phyloP scores from a whole-genome alignment of 495 filamentous ascomycete species.

The Daldinia concentrica region DNA sequence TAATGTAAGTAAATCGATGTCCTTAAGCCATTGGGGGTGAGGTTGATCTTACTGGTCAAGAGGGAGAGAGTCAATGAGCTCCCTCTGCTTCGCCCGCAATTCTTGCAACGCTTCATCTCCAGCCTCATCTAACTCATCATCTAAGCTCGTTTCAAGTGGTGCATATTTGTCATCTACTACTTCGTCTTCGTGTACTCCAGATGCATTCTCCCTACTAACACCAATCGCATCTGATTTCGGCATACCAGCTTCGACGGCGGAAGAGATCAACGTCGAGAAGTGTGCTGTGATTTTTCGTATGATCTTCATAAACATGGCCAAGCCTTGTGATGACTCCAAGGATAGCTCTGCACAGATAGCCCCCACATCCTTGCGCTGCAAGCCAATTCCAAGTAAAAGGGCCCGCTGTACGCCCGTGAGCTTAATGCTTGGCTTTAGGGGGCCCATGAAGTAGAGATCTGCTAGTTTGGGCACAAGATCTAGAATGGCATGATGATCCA shows the following conservation, averaged over 20 bases:
- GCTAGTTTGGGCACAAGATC: slow-evolving; percentile 89
- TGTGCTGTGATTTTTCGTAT: slow-evolving; percentile 83
- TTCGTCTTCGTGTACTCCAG: slow-evolving; percentile 67
- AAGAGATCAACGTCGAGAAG: slow-evolving; percentile 78
- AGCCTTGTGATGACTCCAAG: slow-evolving; percentile 77
- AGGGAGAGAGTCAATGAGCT: slow-evolving; percentile 87
- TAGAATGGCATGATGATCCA: slow-evolving; percentile 97
- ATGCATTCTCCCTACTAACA: slow-evolving; percentile 64
- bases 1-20: slow-evolving; percentile 42
- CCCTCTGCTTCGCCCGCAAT: slow-evolving; percentile 76
- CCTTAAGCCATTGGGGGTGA: slow-evolving; percentile 9
- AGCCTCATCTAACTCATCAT: slow-evolving; percentile 88
- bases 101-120: slow-evolving; percentile 76
- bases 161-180: slow-evolving; percentile 68
- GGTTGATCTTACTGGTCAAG: slow-evolving; percentile 75
- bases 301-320: slow-evolving; percentile 97
- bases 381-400: slow-evolving; percentile 86
- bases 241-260: slow-evolving; percentile 74
- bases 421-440: slow-evolving; percentile 69
- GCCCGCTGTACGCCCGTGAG: slow-evolving; percentile 82
- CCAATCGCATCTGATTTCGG: slow-evolving; percentile 65
- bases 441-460: slow-evolving; percentile 81
- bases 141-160: slow-evolving; percentile 73
- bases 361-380: slow-evolving; percentile 88
- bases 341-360: slow-evolving; percentile 81